phyloP scores from a whole-genome alignment of 2,329 filamentous ascomycete genomes.

The Phyllosticta paracitricarpa region DNA sequence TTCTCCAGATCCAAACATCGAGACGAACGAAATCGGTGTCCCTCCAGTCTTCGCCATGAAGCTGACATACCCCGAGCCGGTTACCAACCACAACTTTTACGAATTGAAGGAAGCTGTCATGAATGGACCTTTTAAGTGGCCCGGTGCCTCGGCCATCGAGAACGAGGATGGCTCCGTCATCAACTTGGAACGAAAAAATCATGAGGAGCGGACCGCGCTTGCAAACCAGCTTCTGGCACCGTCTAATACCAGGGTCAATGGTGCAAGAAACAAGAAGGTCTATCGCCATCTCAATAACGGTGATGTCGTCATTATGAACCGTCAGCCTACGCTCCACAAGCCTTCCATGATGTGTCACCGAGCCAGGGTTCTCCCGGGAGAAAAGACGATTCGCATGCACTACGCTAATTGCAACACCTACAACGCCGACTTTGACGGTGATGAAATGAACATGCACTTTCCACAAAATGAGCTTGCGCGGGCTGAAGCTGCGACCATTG shows the following conservation, averaged over 20 bases:
- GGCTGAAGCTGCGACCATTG: constrained; percentile 84
- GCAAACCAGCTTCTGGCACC: constrained; percentile 90
- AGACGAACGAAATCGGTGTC: constrained; percentile 97
- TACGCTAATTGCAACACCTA: constrained; percentile 99
- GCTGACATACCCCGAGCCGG: constrained; percentile 91
- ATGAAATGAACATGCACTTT: constrained; percentile 99
- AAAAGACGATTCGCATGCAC: constrained; percentile 98
- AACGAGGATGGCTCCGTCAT: constrained; percentile 91
- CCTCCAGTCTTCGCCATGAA: constrained; percentile 96
- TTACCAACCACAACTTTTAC: constrained; percentile 93
- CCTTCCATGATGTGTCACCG: constrained; percentile 98
- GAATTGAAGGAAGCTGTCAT: constrained; percentile 94
- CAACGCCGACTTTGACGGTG: constrained; percentile 98
- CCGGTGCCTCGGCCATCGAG: constrained; percentile 87
- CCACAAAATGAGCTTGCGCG: constrained; percentile 93
- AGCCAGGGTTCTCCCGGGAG: constrained; percentile 80
- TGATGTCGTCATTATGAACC: constrained; percentile 97
- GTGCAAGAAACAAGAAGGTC: constrained; percentile 86
- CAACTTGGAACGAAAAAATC: constrained; percentile 75
- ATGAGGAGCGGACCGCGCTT: constrained; percentile 77
- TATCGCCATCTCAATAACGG: constrained; percentile 93
- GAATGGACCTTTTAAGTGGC: constrained; percentile 89
- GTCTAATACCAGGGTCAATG: constrained; percentile 62
- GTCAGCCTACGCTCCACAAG: constrained; percentile 94
- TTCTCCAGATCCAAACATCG: constrained; percentile 95